Evolutionary conservation across 2,329 filamentous ascomycete species (phyloP), one percentile per base, ranked within the genome.

Genomic region (Arthrobotrys conoides): DNA sequence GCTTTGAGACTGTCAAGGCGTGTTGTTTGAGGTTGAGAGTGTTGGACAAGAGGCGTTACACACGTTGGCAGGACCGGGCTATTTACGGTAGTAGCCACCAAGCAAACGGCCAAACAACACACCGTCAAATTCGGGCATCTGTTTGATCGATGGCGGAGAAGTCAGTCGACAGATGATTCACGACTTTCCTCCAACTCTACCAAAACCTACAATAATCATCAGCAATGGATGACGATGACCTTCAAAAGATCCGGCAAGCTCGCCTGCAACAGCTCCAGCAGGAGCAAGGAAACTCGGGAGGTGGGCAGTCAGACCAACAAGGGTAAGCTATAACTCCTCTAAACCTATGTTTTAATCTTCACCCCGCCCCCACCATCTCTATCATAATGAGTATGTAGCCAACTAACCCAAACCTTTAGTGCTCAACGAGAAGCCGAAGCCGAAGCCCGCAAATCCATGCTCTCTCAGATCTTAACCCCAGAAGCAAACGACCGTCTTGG

Each of bases 261-360:
- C 93, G 96, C 80, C 91, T 97, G 69, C 93, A 95, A 85, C 94
- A 99, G 87, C 91, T 98, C 81, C 96, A 96, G 85, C 89, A 94
- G 82, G 88, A 90, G 83, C 87, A 92, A 85, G 86, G 88, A 66
- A 85, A 85, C 63, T 85, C 75, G 41, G 73, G 67, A 16, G 73
- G 73, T 27, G 72, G 66, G 20, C 66, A 70, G 33, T 27, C 65
- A 27, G 69, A 69, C 44, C 68, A 78, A 27, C 92, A 80, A 90
- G 93, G 71, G 72, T 76, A 66, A 44, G 57, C 87, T 92, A 88
- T 89, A n/a, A 1, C 22, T 36, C 38, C 51, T 70, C 64, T 57
- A 68, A n/a, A 33, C 24, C 16, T 33, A 14, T 18, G 5, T 12
- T n/a, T 12, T 22, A n/a, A 33, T 67, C 38, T 44, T 46, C 71